Evolutionary conservation across 2,329 filamentous ascomycete genomes (phyloP).

Genomic region (Alternaria novae-zelandiae): DNA sequence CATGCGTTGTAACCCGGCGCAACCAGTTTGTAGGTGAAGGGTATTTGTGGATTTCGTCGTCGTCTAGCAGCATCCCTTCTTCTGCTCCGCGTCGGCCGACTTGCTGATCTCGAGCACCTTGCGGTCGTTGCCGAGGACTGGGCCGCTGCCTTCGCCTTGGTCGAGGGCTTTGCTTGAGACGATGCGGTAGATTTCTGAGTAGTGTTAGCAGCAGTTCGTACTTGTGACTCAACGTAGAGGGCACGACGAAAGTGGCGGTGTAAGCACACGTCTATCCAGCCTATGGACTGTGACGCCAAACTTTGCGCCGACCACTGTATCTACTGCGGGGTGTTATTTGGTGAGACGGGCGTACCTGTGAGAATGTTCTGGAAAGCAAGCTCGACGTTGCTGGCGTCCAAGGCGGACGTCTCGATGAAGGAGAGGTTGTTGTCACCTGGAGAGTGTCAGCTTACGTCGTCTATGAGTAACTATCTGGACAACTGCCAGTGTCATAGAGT

Average conservation of each 20-base stretch:
- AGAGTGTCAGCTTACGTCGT: not conserved
- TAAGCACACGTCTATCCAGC: not conserved
- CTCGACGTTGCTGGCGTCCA: slow-evolving; percentile 99
- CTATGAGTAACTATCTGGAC: not conserved
- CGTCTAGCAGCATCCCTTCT: slow-evolving; percentile 80
- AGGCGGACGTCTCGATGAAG: slow-evolving; percentile 98
- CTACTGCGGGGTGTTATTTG: not conserved
- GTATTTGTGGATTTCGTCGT: slow-evolving; percentile 4
- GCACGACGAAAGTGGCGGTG: slow-evolving; percentile 17
- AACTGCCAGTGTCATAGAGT: slow-evolving; percentile 19
- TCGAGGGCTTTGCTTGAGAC: slow-evolving; percentile 98
- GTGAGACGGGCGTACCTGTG: slow-evolving; percentile 74
- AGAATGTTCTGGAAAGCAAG: slow-evolving; percentile 99
- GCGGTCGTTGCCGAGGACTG: slow-evolving; percentile 75
- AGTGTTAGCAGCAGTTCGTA: slow-evolving; percentile 7
- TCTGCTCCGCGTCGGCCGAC: slow-evolving; percentile 78
- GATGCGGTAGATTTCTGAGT: slow-evolving; percentile 95
- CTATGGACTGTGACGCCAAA: not conserved
- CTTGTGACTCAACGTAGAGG: not conserved
- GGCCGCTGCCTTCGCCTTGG: slow-evolving; percentile 80
- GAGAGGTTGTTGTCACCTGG: slow-evolving; percentile 96
- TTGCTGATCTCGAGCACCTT: slow-evolving; percentile 86
- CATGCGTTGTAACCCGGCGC: slow-evolving; percentile 16
- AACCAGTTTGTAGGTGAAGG: slow-evolving; percentile 22
- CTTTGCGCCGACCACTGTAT: not conserved